phyloP scores from a whole-genome alignment of 495 filamentous ascomycete genomes.

The Talaromyces liani region DNA sequence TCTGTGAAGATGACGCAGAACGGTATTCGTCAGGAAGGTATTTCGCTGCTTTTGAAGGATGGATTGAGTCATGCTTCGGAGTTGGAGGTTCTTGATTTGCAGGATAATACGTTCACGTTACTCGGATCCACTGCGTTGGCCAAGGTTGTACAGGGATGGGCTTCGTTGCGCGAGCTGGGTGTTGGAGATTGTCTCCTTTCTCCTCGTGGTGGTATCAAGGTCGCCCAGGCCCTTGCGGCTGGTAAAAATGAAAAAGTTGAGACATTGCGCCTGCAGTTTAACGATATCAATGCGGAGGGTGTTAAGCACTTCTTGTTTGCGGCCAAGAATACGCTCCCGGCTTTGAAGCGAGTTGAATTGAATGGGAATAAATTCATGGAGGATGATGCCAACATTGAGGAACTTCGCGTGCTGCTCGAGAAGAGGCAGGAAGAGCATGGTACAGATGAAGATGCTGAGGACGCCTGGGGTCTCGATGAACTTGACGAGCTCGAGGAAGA shows the following conservation, averaged over 20 bases:
- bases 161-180: slow-evolving; percentile 69
- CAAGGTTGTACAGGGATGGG: slow-evolving; percentile 66
- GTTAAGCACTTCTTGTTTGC: slow-evolving; percentile 62
- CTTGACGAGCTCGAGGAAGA: slow-evolving; percentile 75
- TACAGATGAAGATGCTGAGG: slow-evolving; percentile 41
- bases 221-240: slow-evolving; percentile 64
- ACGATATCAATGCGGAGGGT: slow-evolving; percentile 75
- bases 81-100: slow-evolving; percentile 74
- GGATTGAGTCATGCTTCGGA: slow-evolving; percentile 60
- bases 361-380: slow-evolving; percentile 95
- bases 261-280: slow-evolving; percentile 81
- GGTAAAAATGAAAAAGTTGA: slow-evolving; percentile 72
- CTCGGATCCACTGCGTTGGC: slow-evolving; percentile 73
- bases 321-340: slow-evolving; percentile 55
- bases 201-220: slow-evolving; percentile 64
- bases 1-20: slow-evolving; percentile 98
- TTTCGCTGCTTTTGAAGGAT: slow-evolving; percentile 64
- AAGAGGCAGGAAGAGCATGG: slow-evolving; percentile 51
- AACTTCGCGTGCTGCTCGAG: slow-evolving; percentile 42
- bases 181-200: slow-evolving; percentile 83
- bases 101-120: slow-evolving; percentile 94
- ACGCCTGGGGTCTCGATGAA: slow-evolving; percentile 78
- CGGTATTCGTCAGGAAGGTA: slow-evolving; percentile 90
- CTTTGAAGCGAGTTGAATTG: slow-evolving; percentile 74
- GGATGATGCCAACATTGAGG: slow-evolving; percentile 60